phyloP scores from a whole-genome alignment of 371 early-diverging fungal genomes.

The Coemansia sp. region DNA sequence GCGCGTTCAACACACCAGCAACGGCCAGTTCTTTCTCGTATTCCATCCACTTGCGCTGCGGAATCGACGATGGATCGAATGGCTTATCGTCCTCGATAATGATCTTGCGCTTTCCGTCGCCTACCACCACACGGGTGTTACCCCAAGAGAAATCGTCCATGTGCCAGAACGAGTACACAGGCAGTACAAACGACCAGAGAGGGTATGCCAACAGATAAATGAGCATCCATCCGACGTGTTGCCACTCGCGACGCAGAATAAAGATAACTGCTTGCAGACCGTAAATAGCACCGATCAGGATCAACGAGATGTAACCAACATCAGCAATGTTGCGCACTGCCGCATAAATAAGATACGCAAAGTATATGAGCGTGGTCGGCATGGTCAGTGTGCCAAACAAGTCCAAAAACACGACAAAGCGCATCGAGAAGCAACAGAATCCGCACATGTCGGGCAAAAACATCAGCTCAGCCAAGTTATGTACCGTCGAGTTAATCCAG shows the following conservation, averaged over 20 bases:
- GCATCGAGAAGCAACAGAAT: constrained; percentile 97
- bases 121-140: constrained; percentile 85
- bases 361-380: constrained; percentile 86
- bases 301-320: constrained; percentile 65
- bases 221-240: constrained; percentile 94
- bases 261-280: constrained; percentile 92
- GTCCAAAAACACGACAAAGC: constrained; percentile 94
- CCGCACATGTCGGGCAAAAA: constrained; percentile 93
- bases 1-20: constrained; percentile 36
- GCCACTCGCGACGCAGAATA: constrained; percentile 78
- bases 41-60: constrained; percentile 83
- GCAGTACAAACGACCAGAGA: constrained; percentile 95
- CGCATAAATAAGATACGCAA: constrained; percentile 59
- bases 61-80: constrained; percentile 85
- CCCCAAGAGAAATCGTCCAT: constrained; percentile 99
- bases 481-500: constrained; percentile 99
- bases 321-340: constrained; percentile 47
- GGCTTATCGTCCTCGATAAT: constrained; percentile 62
- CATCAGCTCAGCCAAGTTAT: constrained; percentile 92
- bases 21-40: constrained; percentile 69
- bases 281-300: constrained; percentile 73
- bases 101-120: constrained; percentile 55
- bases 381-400: constrained; percentile 94
- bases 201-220: constrained; percentile 91
- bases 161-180: constrained; percentile 97